phyloP scores from a whole-genome alignment of 768 basidiomycete species.

The Panus rudis region DNA sequence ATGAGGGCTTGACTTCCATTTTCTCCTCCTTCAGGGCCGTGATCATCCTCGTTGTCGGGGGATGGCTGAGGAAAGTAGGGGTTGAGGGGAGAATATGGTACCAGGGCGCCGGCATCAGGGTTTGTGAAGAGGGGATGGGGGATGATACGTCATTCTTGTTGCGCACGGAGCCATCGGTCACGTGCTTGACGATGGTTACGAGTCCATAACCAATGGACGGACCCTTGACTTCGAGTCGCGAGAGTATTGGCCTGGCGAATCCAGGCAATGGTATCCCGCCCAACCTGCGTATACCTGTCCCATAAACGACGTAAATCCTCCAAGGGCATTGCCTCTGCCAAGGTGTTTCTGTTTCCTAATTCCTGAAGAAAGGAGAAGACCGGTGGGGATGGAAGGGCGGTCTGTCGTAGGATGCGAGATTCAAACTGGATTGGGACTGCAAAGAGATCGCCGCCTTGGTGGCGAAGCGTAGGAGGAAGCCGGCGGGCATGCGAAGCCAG shows the following conservation, averaged over 20 bases:
- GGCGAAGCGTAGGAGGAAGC: too few relatives aligned
- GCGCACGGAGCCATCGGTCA: too few relatives aligned
- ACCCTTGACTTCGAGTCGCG: background rate
- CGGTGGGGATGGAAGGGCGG: too few relatives aligned
- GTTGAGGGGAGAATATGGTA: background rate
- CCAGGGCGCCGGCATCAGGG: background rate
- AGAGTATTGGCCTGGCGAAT: background rate
- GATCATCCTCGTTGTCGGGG: background rate
- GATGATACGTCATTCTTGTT: too few relatives aligned
- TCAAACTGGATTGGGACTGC: too few relatives aligned
- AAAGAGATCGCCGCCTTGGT: too few relatives aligned
- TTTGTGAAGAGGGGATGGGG: background rate
- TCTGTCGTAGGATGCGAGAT: too few relatives aligned
- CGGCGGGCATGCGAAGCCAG: too few relatives aligned
- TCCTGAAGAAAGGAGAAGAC: background rate
- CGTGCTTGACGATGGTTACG: too few relatives aligned
- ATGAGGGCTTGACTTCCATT: background rate
- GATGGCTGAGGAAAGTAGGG: background rate
- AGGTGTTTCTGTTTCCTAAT: background rate
- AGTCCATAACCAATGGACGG: too few relatives aligned
- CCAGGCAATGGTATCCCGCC: background rate
- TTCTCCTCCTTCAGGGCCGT: too few relatives aligned
- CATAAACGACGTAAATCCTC: background rate
- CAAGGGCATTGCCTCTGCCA: background rate
- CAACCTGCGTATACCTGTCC: background rate